Percentiles rank a stretch among this genome's conserved stretches.
Evolutionary conservation across 495 filamentous ascomycete species (phyloP).

Genomic region (Hamigera avellanea): DNA sequence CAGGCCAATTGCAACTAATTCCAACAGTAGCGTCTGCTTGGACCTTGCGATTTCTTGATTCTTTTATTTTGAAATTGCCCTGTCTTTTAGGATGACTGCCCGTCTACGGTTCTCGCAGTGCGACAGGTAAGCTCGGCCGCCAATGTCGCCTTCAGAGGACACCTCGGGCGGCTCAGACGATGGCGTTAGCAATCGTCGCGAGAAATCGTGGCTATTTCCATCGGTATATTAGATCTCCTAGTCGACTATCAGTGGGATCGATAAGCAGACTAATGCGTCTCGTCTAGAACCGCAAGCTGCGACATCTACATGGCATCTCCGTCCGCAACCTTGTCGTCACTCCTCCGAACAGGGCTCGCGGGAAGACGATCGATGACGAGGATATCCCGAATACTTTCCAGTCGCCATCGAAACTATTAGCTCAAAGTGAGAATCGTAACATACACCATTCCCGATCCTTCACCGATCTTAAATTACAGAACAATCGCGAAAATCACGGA

Average conservation of each 20-base stretch:
- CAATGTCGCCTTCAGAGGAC: conserved; percentile 11
- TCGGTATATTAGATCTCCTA: conserved; percentile 17
- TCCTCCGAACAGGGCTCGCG: conserved; percentile 38
- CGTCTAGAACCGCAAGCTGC: conserved; percentile 68
- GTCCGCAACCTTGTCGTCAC: conserved; percentile 71
- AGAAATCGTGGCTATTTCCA: conserved; percentile 39
- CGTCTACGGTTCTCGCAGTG: not conserved
- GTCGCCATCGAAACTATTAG: conserved; percentile 56
- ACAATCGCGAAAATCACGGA: conserved; percentile 13
- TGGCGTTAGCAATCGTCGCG: conserved; percentile 20
- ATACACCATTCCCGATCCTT: conserved; percentile 67
- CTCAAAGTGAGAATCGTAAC: conserved; percentile 40
- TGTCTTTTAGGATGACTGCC: conserved; percentile 7
- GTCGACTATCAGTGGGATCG: no score
- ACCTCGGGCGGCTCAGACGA: conserved; percentile 6
- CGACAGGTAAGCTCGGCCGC: conserved; percentile 7
- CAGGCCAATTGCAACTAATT: not conserved
- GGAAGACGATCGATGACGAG: conserved; percentile 77
- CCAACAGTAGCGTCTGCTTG: no score
- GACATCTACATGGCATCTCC: conserved; percentile 79
- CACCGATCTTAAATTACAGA: conserved; percentile 43
- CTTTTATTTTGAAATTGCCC: not conserved
- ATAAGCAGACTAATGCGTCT: conserved; percentile 4
- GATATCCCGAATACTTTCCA: conserved; percentile 57
- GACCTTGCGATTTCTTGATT: no score